Conservation (phyloP, 1,139 yeast species). For the Candida pseudoviswanathii region DNA sequence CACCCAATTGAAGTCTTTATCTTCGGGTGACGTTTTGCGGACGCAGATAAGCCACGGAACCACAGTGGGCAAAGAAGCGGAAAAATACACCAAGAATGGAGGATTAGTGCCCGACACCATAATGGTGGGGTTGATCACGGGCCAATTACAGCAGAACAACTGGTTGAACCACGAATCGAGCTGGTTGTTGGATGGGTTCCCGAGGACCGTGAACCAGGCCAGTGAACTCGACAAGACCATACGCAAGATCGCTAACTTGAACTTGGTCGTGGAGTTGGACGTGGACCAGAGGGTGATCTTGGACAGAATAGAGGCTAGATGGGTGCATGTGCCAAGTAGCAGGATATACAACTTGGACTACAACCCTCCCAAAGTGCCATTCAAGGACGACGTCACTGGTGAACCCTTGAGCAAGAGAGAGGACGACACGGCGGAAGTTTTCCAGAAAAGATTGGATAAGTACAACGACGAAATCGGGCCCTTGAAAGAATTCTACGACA, state of each 20-base stretch:
- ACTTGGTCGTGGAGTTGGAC: constrained; percentile 77
- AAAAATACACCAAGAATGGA: constrained; percentile 60
- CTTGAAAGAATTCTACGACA: constrained; percentile 59
- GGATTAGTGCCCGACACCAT: constrained; percentile 70
- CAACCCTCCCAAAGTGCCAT: constrained; percentile 84
- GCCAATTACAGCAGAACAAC: constrained; percentile 43
- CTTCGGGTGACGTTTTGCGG: constrained; percentile 85
- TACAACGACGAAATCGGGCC: constrained; percentile 66
- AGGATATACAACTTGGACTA: constrained; percentile 83
- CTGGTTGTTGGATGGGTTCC: constrained; percentile 92
- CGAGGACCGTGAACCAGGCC: constrained; percentile 80
- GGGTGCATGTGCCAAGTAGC: constrained; percentile 84
- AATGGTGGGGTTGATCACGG: constrained; percentile 61
- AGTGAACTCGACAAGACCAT: constrained; percentile 53
- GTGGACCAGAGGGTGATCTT: constrained; percentile 82
- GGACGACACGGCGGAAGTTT: constrained; percentile 76
- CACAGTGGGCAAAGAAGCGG: constrained; percentile 59
- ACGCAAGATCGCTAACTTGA: constrained; percentile 45
- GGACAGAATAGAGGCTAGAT: constrained; percentile 80
- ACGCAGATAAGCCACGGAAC: constrained; percentile 61
- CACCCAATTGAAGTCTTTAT: constrained; percentile 54
- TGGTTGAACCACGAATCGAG: constrained; percentile 52
- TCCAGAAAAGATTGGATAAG: constrained; percentile 63
- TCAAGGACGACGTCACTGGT: constrained; percentile 85
- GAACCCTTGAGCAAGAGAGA: constrained; percentile 77